These are phyloP conservation scores for Torulaspora delbrueckii DNA, from an alignment of 805 yeast genomes.

Conservation along the genomic window DNA sequence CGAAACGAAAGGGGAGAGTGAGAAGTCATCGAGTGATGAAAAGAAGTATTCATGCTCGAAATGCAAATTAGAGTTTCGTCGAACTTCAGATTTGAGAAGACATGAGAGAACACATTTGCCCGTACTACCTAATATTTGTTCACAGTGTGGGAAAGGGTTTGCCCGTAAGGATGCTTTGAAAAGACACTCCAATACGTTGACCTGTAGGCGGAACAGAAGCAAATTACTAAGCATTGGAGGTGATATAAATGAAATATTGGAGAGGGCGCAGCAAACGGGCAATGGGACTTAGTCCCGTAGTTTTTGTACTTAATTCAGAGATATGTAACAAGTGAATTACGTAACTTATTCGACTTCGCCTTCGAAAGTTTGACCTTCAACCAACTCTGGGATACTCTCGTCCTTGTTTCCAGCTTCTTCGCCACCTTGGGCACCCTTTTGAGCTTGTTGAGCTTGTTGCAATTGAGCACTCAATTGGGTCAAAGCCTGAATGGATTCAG, in stretches of 20 bases:
- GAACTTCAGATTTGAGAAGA: constrained; percentile 66
- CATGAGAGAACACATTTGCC: constrained; percentile 71
- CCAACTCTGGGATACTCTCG: constrained; percentile 47
- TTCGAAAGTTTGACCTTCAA: constrained; percentile 76
- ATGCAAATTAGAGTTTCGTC: constrained; percentile 59
- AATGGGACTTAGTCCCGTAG: constrained; percentile 6
- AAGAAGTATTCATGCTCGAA: constrained; percentile 50
- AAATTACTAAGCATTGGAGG: constrained; percentile 41
- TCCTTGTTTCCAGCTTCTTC: constrained; percentile 46
- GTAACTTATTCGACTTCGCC: constrained; percentile 13
- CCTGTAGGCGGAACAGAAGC: constrained; percentile 68
- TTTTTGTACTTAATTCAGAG: constrained; percentile 2
- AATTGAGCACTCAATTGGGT: constrained; percentile 85
- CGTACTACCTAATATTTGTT: constrained; percentile 70
- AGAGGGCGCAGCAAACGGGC: constrained; percentile 30
- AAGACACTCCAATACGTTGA: constrained; percentile 67
- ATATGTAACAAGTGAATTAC: constrained; percentile 5
- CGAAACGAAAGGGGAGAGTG: background rate
- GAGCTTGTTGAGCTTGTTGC: constrained; percentile 52
- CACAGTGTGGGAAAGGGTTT: constrained; percentile 74
- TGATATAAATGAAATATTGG: constrained; percentile 34
- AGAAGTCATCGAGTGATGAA: constrained; percentile 4
- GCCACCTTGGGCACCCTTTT: constrained; percentile 44
- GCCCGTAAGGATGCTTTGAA: constrained; percentile 79
- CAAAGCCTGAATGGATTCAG: constrained; percentile 87